Evolutionary conservation across 2,329 filamentous ascomycete genomes (phyloP).

Genomic region (Ascochyta pisi): DNA sequence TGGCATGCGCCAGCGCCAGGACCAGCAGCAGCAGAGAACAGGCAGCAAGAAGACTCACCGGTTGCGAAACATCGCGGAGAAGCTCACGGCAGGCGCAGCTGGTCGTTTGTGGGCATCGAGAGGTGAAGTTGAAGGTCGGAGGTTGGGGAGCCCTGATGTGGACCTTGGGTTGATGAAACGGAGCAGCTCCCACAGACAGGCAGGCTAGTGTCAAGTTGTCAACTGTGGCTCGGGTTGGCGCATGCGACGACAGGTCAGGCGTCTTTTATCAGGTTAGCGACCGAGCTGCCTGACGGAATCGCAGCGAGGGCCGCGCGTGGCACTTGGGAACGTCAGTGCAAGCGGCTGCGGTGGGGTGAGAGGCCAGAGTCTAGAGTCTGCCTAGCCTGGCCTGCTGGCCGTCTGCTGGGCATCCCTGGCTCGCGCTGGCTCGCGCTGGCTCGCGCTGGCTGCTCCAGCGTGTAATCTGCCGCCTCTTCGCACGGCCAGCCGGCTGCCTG

Average conservation of each 20-base stretch:
- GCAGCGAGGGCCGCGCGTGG: conserved; percentile 35
- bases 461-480: too few relatives aligned
- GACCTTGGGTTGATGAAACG: conserved; percentile 40
- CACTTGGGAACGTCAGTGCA: conserved; percentile 27
- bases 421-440: too few relatives aligned
- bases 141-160: conserved; percentile 33
- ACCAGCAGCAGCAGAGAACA: background rate
- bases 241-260: conserved; percentile 37
- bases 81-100: conserved; percentile 37
- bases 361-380: conserved; percentile 27
- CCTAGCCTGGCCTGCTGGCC: conserved; percentile 26
- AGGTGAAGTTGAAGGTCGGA: conserved; percentile 30
- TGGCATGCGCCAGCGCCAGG: background rate
- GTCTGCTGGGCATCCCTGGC: too few relatives aligned
- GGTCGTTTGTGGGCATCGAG: conserved; percentile 42
- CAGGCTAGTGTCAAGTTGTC: conserved; percentile 11
- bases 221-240: conserved; percentile 20
- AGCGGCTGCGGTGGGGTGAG: conserved; percentile 28
- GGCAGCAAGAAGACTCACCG: conserved; percentile 46
- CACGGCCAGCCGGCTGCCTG: too few relatives aligned
- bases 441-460: too few relatives aligned
- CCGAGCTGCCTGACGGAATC: conserved; percentile 31
- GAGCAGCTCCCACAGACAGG: conserved; percentile 42
- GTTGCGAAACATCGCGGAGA: conserved; percentile 56
- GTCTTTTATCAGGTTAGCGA: conserved; percentile 48